Evolutionary conservation across 2,329 filamentous ascomycete genomes (phyloP).

Genomic region (Salinomyces thailandicus): DNA sequence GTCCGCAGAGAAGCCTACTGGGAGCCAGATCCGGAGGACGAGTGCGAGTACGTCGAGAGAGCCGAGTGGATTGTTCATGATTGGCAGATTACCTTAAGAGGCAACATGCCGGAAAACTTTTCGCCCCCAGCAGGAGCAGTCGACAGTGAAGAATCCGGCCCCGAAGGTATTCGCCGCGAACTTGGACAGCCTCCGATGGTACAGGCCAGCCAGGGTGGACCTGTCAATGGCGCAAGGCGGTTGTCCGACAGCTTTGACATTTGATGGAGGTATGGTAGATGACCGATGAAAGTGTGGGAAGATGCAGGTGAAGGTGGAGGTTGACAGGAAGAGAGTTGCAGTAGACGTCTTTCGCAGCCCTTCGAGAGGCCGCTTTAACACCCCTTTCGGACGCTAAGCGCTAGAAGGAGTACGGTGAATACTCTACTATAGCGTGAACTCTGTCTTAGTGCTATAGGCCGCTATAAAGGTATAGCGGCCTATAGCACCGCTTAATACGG

Average conservation of each 20-base stretch:
- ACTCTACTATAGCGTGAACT: too few species aligned
- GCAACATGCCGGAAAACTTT: constrained; percentile 9
- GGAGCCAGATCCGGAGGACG: constrained; percentile 10
- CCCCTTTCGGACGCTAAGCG: too few species aligned
- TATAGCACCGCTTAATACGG: too few species aligned
- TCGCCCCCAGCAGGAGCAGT: neutral
- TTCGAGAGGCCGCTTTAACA: too few species aligned
- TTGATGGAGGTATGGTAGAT: too few species aligned
- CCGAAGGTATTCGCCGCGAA: neutral
- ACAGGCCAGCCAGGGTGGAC: neutral
- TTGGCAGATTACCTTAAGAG: constrained; percentile 10
- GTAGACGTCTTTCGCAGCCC: too few species aligned
- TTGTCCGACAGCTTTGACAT: constrained; percentile 2
- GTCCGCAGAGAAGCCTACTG: constrained; percentile 13
- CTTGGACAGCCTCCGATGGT: neutral
- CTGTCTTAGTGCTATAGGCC: too few species aligned
- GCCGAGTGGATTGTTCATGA: constrained; percentile 15
- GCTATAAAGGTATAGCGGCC: too few species aligned
- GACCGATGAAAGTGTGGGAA: too few species aligned
- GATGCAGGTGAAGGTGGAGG: too few species aligned
- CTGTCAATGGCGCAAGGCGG: constrained; percentile 1
- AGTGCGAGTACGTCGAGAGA: constrained; percentile 12
- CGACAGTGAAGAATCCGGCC: neutral
- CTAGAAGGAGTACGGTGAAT: too few species aligned
- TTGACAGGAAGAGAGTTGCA: too few species aligned